These are phyloP conservation scores for Penicillium sp. DNA, from an alignment of 2,329 filamentous ascomycete genomes.

Conservation along the genomic window DNA sequence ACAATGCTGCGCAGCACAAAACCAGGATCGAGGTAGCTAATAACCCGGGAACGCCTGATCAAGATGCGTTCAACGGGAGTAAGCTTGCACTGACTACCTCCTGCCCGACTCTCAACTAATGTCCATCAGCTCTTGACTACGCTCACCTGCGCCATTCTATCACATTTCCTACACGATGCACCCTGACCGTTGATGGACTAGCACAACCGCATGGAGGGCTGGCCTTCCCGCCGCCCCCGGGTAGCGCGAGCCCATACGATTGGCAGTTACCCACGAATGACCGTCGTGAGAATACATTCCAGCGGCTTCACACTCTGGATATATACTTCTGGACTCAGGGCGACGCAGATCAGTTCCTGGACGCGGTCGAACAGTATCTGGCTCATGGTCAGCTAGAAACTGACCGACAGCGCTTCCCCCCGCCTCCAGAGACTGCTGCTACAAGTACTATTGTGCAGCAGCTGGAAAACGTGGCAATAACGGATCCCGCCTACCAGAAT, in stretches of 20 bases:
- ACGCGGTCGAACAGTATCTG: conserved; percentile 46
- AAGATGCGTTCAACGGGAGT: conserved; percentile 68
- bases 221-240: conserved; percentile 31
- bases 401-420: conserved; percentile 49
- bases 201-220: conserved; percentile 32
- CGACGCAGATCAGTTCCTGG: conserved; percentile 61
- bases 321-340: conserved; percentile 68
- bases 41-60: conserved; percentile 65
- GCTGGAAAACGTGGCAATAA: conserved; percentile 65
- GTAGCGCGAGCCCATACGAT: conserved; percentile 44
- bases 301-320: conserved; percentile 63
- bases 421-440: conserved; percentile 47
- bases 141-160: conserved; percentile 61
- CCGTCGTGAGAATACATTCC: conserved; percentile 56
- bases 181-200: conserved; percentile 58
- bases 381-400: conserved; percentile 52
- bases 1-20: conserved; percentile 58
- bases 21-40: conserved; percentile 68
- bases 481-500: conserved; percentile 54
- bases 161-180: conserved; percentile 65
- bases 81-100: conserved; percentile 27
- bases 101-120: conserved; percentile 18
- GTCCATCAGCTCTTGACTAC: conserved; percentile 53
- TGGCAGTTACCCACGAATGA: conserved; percentile 64
- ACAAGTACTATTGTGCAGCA: conserved; percentile 65